phyloP scores from a whole-genome alignment of 345 rosid genomes.

The Syzygium jambos region DNA sequence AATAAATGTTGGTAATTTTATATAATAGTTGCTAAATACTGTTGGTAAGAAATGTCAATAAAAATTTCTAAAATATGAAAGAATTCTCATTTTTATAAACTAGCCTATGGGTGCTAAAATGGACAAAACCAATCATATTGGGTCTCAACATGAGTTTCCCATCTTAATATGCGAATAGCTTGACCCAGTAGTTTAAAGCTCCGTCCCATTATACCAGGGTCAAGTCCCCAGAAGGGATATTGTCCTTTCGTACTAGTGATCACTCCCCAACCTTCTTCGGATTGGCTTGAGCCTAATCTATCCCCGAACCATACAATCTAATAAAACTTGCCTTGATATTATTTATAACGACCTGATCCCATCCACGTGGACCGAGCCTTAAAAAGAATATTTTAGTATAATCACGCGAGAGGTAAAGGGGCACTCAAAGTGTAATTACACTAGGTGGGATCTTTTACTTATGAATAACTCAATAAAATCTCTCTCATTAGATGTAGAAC shows the following conservation, averaged over 20 bases:
- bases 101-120: neutral
- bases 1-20: too few relatives aligned
- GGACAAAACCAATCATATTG: neutral
- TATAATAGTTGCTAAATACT: neutral
- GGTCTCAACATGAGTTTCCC: neutral
- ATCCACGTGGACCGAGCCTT: neutral
- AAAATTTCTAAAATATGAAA: neutral
- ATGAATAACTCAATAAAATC: too few relatives aligned
- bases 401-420: too few relatives aligned
- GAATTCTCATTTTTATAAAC: neutral
- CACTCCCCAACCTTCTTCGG: neutral
- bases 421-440: too few relatives aligned
- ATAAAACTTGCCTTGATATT: neutral
- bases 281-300: neutral
- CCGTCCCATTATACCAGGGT: neutral
- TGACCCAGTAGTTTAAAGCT: neutral
- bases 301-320: neutral
- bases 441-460: too few relatives aligned
- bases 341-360: neutral
- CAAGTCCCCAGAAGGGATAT: neutral
- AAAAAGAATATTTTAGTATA: too few relatives aligned
- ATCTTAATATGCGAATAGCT: neutral
- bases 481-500: too few relatives aligned
- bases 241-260: neutral
- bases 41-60: neutral